Evolutionary conservation across 2,329 filamentous ascomycete genomes (phyloP), one percentile per base, ranked within the genome.

Genomic region (Domatiomyces catenatus): DNA sequence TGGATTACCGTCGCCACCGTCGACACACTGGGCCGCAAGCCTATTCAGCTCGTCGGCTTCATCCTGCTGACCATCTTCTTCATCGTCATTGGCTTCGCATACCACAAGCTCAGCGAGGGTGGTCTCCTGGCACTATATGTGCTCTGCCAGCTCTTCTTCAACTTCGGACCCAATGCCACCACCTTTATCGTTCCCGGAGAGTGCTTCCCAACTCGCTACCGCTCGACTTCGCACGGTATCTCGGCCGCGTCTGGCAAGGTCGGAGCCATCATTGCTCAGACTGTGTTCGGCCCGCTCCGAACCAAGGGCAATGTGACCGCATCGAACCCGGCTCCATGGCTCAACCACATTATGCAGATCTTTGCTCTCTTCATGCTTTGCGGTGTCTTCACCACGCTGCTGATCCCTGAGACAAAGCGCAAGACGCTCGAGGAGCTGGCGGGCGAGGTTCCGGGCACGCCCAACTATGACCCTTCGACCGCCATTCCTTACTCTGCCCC

Each of bases 341-440:
- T 89, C 49, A 75, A 84, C 63, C 79, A 83, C 51, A 75, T 89
- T 39, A 80, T 90, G 70, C 75, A 60, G 51, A 60, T 60, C 46
- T 60, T 60, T 46, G 58, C 58, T 8, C 53, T 60, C 71, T 86
- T 8, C 88, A 90, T 71, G 89, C 88, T 85, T 5, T 74, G 76
- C 48, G 86, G 86, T 36, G 75, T 77, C 46, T 66, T 86, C 46
- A 78, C 79, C 2, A 80, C 81, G 1, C 69, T 88, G 2, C 67
- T 90, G n/a, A 80, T 89, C 19, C 84, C 84, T 0, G 85, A 88
- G 67, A 88, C 82, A 0, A 87, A 83, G 69, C 75, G 82, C 1
- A 73, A 79, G 63, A 86, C 84, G 0, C 70, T 92, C 43, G 86
- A 87, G 62, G 76, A 81, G 56, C 68, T 87, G 15, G 75, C 80